Evolutionary conservation across 345 rosid species (phyloP), one percentile per base, ranked within the genome.

Genomic region (Lumnitzera littorea): DNA sequence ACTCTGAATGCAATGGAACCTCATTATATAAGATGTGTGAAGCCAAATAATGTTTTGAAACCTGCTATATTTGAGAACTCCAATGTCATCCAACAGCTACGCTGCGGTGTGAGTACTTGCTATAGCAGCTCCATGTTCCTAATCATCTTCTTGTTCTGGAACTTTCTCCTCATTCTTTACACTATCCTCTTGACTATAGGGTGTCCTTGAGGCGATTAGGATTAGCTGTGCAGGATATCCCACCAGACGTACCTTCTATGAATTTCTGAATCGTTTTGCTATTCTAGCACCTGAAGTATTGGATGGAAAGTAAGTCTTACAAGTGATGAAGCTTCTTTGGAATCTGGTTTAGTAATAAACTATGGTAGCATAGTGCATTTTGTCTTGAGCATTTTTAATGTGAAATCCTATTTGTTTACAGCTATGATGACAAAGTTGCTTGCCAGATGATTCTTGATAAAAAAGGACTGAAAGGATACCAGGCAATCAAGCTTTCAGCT

Each of bases 11-110:
- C 76, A 14, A 94, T 96, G 25, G 96, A 88, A 74, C 99, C 99
- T 65, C 97, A 94, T 74, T 94, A 94, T 83, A 89, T 94, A 77
- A 82, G 99, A 86, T 94, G 99, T 64, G 96, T 94, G 78, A 94
- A 94, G 85, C 99, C 99, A 20, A 94, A 94, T 73, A 84, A 86
- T 81, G 80, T 63, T 58, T 83, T 90, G 25, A 90, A 87, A 69
- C 99, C 99, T 68, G 81, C 84, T 50, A 79, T 94, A 67, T 90
- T 94, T 76, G 99, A 94, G 83, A 90, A 94, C 67, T 58, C 61
- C 69, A 94, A 84, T 69, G 75, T 94, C 76, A 84, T 94, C 68
- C 99, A 94, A 61, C 99, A 94, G 74, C 73, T 94, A 73, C 97
- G 99, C 43, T 90, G 99, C 75, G 99, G 99, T 72, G 99, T 94